Evolutionary conservation across 495 filamentous ascomycete genomes (phyloP).

Genomic region (Astrothelium subdiscretum): DNA sequence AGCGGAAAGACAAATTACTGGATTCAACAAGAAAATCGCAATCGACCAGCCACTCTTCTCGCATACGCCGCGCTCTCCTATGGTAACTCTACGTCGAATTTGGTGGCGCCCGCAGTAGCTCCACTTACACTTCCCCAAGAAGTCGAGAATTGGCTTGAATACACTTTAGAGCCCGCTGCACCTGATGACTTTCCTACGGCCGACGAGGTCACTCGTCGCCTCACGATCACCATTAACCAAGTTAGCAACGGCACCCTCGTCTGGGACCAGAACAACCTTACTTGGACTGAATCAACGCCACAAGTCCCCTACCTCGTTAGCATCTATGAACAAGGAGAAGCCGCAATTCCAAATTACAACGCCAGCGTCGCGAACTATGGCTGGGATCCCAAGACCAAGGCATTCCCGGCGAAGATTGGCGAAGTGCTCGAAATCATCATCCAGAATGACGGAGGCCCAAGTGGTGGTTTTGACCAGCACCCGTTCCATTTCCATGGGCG

Average conservation of each 20-base stretch:
- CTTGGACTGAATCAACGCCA: conserved; percentile 37
- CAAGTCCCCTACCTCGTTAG: conserved; percentile 43
- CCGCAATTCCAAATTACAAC: conserved; percentile 17
- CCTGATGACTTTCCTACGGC: conserved; percentile 34
- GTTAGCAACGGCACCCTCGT: conserved; percentile 32
- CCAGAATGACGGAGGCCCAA: conserved; percentile 37
- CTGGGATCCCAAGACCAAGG: conserved; percentile 39
- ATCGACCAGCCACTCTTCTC: conserved; percentile 33
- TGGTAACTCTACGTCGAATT: conserved; percentile 13
- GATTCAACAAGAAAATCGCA: conserved; percentile 43
- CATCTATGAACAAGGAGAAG: conserved; percentile 35
- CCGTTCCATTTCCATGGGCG: conserved; percentile 50
- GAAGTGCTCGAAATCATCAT: conserved; percentile 53
- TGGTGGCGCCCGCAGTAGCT: conserved; percentile 20
- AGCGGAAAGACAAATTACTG: conserved; percentile 33
- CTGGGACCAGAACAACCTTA: conserved; percentile 34
- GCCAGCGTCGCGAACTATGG: conserved; percentile 36
- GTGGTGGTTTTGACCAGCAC: conserved; percentile 42
- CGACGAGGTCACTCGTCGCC: conserved; percentile 41
- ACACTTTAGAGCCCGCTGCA: conserved; percentile 36
- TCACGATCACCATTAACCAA: conserved; percentile 36
- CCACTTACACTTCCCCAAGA: conserved; percentile 33
- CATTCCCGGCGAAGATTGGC: conserved; percentile 43
- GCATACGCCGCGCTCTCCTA: conserved; percentile 46
- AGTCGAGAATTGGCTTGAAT: conserved; percentile 40